A percentile compares a stretch with the other conserved stretches of the same genome.
Evolutionary conservation across 2,329 filamentous ascomycete species (phyloP).

Genomic region (Cladophialophora immunda): DNA sequence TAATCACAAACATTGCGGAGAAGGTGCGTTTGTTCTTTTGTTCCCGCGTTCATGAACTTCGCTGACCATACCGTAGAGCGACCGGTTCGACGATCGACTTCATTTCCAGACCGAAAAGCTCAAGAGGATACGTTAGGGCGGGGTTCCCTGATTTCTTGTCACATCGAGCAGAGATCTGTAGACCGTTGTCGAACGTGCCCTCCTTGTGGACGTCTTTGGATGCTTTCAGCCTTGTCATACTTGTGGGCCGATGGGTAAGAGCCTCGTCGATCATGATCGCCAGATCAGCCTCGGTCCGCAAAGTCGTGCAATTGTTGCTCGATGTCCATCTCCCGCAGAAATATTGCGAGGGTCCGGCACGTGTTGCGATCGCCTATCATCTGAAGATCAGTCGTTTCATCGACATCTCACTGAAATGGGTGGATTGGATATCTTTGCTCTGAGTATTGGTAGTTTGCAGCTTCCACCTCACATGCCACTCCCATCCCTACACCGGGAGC

Average conservation of each 20-base stretch:
- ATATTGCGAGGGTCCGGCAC: slow-evolving; percentile 7
- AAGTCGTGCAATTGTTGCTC: slow-evolving; percentile 22
- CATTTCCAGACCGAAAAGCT: slow-evolving; percentile 40
- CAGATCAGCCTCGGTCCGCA: slow-evolving; percentile 29
- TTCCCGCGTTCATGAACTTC: not conserved
- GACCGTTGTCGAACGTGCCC: not conserved
- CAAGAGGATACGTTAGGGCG: slow-evolving; percentile 38
- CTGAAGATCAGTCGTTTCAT: not conserved
- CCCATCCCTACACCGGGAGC: not conserved
- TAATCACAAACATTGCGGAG: slow-evolving; percentile 77
- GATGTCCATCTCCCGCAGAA: slow-evolving; percentile 12
- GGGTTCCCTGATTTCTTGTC: not conserved
- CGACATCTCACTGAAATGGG: not conserved
- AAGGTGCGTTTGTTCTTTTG: slow-evolving; percentile 66
- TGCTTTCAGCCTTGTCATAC: slow-evolving; percentile 17
- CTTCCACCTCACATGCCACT: not conserved
- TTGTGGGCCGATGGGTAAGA: slow-evolving; percentile 11
- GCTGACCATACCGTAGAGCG: slow-evolving; percentile 38
- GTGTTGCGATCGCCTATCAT: not conserved
- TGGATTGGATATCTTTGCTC: not conserved
- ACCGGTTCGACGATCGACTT: slow-evolving; percentile 41
- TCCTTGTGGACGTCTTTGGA: slow-evolving; percentile 6
- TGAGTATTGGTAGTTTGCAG: not conserved
- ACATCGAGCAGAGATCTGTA: not conserved
- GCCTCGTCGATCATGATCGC: slow-evolving; percentile 32